A percentile compares a stretch with the other conserved stretches of the same genome.
Conservation (phyloP, 1,139 yeast species). For the Keqinozyma sinolaborantium region DNA sequence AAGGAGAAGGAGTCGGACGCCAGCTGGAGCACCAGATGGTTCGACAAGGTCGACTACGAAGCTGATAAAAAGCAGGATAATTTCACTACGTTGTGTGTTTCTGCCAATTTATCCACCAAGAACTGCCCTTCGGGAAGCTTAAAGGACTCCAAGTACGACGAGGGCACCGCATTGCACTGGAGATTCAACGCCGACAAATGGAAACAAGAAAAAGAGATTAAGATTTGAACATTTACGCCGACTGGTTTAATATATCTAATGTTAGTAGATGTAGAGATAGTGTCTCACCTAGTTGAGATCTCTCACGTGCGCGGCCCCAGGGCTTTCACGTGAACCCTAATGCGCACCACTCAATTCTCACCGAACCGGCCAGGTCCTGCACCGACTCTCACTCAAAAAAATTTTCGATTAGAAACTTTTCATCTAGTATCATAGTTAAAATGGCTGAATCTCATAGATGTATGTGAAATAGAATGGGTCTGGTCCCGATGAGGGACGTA, state of each 20-base stretch:
- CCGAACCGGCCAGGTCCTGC: background rate
- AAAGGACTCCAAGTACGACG: constrained; percentile 49
- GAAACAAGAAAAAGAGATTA: constrained; percentile 58
- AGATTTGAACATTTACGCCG: constrained; percentile 15
- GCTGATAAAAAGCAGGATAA: constrained; percentile 17
- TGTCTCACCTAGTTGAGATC: background rate
- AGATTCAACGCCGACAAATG: constrained; percentile 55
- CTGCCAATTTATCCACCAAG: constrained; percentile 55
- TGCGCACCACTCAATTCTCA: background rate
- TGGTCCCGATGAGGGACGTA: too few species aligned
- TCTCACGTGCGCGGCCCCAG: constrained; percentile 5
- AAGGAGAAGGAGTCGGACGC: constrained; percentile 60
- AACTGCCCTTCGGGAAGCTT: constrained; percentile 69
- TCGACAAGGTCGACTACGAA: constrained; percentile 51
- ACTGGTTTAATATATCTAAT: background rate
- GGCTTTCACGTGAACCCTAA: constrained; percentile 3
- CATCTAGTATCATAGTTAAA: constrained; percentile 13
- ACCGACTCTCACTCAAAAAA: background rate
- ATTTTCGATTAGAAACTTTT: background rate
- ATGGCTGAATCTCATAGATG: constrained; percentile 99
- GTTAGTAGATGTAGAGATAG: too few species aligned
- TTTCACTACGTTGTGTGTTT: constrained; percentile 48
- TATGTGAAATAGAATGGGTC: constrained; percentile 44
- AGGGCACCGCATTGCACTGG: constrained; percentile 60
- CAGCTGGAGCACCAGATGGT: constrained; percentile 80